phyloP scores from a whole-genome alignment of 78 protist species.

The Isochrysis galbana region DNA sequence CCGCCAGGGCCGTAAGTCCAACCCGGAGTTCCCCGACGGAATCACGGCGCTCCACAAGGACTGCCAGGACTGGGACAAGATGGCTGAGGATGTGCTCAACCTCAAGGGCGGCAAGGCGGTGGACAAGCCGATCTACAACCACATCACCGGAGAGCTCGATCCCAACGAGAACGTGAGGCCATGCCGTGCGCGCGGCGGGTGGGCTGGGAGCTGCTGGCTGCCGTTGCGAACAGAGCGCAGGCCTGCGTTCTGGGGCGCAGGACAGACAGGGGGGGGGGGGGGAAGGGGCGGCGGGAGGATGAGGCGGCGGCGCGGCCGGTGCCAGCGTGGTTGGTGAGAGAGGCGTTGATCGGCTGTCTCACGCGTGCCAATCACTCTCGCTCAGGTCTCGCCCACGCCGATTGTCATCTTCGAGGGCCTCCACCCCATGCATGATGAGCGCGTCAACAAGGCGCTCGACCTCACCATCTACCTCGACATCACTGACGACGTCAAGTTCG shows the following conservation, averaged over 20 bases:
- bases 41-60: constrained; percentile 44
- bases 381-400: constrained; percentile 35
- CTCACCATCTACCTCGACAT: constrained; percentile 51
- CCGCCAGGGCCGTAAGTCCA: constrained; percentile 47
- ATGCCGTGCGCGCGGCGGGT: not conserved
- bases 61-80: constrained; percentile 48
- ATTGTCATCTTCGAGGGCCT: constrained; percentile 58
- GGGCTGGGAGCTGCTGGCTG: no score
- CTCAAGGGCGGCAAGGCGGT: constrained; percentile 47
- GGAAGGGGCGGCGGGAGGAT: no score
- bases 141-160: constrained; percentile 55
- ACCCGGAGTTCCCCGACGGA: constrained; percentile 22
- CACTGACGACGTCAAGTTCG: constrained; percentile 38
- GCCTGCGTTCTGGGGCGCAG: not conserved
- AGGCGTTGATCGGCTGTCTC: not conserved
- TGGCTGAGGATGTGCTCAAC: constrained; percentile 38
- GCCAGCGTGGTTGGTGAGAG: not conserved
- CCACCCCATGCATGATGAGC: constrained; percentile 53
- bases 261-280: no score
- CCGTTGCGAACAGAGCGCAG: no score
- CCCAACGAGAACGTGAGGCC: no score
- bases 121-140: constrained; percentile 65
- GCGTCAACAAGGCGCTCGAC: constrained; percentile 42
- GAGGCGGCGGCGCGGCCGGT: no score
- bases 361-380: no score